A percentile compares a stretch with the other conserved stretches of the same genome.
Conservation (phyloP, 1,284 basidiomycete genomes). For the Ustilago curta region DNA sequence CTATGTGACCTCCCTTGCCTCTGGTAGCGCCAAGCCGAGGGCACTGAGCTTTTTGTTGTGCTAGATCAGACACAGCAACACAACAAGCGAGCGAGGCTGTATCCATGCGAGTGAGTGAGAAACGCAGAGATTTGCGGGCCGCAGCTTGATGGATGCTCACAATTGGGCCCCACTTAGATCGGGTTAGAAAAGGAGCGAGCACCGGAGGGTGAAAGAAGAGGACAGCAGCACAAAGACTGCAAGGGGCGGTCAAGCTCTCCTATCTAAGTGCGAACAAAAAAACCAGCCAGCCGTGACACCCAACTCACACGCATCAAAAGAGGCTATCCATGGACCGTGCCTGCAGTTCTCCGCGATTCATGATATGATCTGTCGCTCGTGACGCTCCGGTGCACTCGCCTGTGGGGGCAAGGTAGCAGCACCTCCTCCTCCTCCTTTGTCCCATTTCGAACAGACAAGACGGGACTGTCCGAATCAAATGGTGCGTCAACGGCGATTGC, state of each 20-base stretch:
- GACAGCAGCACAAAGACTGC: not conserved
- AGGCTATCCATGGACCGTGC: too few relatives aligned
- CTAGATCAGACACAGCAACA: not conserved
- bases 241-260: not conserved
- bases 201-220: too few relatives aligned
- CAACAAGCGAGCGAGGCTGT: not conserved
- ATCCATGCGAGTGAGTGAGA: not conserved
- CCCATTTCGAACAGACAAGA: too few relatives aligned
- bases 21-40: too few relatives aligned
- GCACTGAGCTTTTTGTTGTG: not conserved
- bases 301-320: too few relatives aligned
- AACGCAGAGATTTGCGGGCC: slow-evolving; percentile 13
- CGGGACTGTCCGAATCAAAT: too few relatives aligned
- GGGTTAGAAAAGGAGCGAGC: not conserved
- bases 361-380: slow-evolving; percentile 4
- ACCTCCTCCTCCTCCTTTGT: too few relatives aligned
- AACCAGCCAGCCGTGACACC: too few relatives aligned
- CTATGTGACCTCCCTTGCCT: too few relatives aligned
- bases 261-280: not conserved
- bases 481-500: too few relatives aligned
- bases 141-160: not conserved
- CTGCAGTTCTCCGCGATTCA: too few relatives aligned
- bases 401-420: too few relatives aligned
- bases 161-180: not conserved
- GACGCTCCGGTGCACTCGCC: not conserved